phyloP scores from a whole-genome alignment of 1,284 basidiomycete genomes.

The Singerocomus inundabilis region DNA sequence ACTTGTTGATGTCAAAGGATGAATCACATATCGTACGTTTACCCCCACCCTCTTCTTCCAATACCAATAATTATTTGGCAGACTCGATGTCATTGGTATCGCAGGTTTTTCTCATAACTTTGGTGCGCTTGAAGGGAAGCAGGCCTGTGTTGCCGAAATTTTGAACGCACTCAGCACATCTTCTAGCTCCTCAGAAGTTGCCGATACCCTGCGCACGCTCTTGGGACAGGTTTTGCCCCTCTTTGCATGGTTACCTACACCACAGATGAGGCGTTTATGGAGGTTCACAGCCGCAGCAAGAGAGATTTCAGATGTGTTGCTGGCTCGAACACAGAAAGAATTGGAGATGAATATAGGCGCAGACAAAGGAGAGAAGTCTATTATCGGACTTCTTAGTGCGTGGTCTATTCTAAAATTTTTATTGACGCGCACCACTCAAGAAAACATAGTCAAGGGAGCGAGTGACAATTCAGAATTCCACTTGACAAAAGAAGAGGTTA shows the following conservation, averaged over 20 bases:
- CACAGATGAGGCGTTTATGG: constrained; percentile 34
- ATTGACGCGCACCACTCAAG: neutral
- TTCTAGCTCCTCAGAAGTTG: constrained; percentile 5
- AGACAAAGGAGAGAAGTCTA: constrained; percentile 41
- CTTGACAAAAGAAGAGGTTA: constrained; percentile 65
- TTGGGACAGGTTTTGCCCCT: constrained; percentile 44
- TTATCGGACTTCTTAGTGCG: constrained; percentile 38
- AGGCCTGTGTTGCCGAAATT: constrained; percentile 41
- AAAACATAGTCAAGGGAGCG: constrained; percentile 36
- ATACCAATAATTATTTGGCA: constrained; percentile 26
- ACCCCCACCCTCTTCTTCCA: neutral
- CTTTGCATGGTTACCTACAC: constrained; percentile 43
- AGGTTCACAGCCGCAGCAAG: constrained; percentile 41
- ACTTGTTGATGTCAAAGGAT: constrained; percentile 34
- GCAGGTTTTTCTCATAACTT: constrained; percentile 50
- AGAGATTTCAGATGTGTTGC: constrained; percentile 46
- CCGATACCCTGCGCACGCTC: constrained; percentile 37
- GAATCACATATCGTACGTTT: constrained; percentile 46
- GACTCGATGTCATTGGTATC: constrained; percentile 34
- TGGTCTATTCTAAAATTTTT: neutral
- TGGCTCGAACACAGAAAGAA: constrained; percentile 43
- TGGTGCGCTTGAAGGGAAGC: constrained; percentile 39
- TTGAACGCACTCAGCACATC: constrained; percentile 38
- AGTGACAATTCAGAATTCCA: constrained; percentile 38
- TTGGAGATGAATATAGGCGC: constrained; percentile 30